Conservation (phyloP, 345 rosid species). For the Dipteronia dyeriana region DNA sequence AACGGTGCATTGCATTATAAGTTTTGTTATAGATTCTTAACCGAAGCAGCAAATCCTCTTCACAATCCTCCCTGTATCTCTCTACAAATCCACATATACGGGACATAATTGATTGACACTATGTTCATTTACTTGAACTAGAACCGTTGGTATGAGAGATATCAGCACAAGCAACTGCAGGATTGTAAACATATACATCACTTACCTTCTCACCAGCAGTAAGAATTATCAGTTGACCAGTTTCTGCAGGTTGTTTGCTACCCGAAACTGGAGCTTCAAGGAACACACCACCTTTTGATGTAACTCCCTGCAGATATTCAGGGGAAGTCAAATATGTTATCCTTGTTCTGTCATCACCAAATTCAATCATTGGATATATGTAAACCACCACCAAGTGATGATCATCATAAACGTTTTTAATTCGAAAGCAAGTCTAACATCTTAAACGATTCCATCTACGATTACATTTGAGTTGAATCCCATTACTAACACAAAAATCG, state of each 20-base stretch:
- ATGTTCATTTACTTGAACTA: background rate
- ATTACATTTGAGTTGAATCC: too few relatives aligned
- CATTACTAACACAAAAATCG: too few relatives aligned
- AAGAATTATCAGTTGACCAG: slow-evolving; percentile 88
- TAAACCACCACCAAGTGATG: background rate
- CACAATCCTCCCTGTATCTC: background rate
- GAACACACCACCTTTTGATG: slow-evolving; percentile 73
- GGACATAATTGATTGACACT: background rate
- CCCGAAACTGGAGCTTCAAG: slow-evolving; percentile 98
- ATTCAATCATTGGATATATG: slow-evolving; percentile 14
- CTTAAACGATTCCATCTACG: too few relatives aligned
- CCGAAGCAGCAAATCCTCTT: too few relatives aligned
- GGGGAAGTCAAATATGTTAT: background rate
- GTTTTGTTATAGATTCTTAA: background rate
- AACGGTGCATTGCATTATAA: background rate
- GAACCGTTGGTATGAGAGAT: background rate
- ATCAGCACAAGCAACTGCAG: slow-evolving; percentile 6
- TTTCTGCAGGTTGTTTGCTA: slow-evolving; percentile 97
- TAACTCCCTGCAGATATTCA: slow-evolving; percentile 58
- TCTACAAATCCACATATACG: background rate
- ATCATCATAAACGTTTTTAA: background rate
- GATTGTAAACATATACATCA: background rate
- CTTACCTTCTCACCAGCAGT: slow-evolving; percentile 94
- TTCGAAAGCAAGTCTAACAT: too few relatives aligned
- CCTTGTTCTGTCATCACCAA: background rate